Evolutionary conservation across 2,329 filamentous ascomycete genomes (phyloP).

Genomic region (Xylaria sp.): DNA sequence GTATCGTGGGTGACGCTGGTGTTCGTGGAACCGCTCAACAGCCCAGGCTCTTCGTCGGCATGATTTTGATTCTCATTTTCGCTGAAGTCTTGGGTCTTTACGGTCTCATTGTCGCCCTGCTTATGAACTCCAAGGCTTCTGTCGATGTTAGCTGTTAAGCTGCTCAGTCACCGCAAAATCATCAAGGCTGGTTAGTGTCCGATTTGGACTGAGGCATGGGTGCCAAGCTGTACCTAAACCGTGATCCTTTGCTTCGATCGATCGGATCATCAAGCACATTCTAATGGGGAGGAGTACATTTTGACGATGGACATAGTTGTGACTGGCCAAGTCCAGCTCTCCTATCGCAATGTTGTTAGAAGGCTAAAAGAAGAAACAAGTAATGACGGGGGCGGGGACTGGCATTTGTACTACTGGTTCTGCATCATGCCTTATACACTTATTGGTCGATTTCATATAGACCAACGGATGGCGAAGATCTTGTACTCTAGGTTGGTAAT

Average conservation of each 20-base stretch:
- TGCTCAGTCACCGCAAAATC: background rate
- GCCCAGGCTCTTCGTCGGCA: constrained; percentile 90
- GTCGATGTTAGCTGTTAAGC: constrained; percentile 71
- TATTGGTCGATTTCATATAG: constrained; percentile 46
- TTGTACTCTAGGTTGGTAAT: constrained; percentile 51
- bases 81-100: constrained; percentile 99
- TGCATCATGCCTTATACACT: constrained; percentile 46
- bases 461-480: constrained; percentile 46
- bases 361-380: constrained; percentile 38
- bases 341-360: constrained; percentile 33
- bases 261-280: constrained; percentile 27
- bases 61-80: constrained; percentile 99
- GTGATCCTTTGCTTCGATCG: constrained; percentile 33
- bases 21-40: constrained; percentile 87
- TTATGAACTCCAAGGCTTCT: constrained; percentile 97
- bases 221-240: constrained; percentile 39
- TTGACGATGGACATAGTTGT: constrained; percentile 30
- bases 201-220: constrained; percentile 27
- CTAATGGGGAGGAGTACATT: constrained; percentile 32
- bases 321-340: constrained; percentile 21
- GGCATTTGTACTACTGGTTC: constrained; percentile 49
- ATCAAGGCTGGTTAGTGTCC: constrained; percentile 15
- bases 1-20: constrained; percentile 89
- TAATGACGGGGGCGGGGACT: constrained; percentile 45
- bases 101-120: constrained; percentile 96